phyloP scores from a whole-genome alignment of 306 rosid species.

The Quercus cerris region DNA sequence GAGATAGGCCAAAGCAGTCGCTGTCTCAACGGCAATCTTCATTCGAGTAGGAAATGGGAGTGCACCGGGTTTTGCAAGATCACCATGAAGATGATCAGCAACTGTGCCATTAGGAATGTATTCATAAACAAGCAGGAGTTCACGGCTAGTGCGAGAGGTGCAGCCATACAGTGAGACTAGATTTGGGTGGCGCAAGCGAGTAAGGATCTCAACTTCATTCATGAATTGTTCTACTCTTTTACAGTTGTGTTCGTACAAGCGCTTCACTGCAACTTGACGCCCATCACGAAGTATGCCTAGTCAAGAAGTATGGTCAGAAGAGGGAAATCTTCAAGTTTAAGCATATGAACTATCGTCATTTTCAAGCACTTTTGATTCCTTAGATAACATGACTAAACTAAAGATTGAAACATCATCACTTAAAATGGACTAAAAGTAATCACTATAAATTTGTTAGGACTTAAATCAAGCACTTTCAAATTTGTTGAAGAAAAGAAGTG shows the following conservation, averaged over 20 bases:
- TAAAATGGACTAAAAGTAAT: too few relatives aligned
- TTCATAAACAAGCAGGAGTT: slow-evolving; percentile 84
- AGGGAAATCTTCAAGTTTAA: background rate
- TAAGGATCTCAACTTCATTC: slow-evolving; percentile 63
- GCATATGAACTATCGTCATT: too few relatives aligned
- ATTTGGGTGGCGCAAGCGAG: slow-evolving; percentile 57
- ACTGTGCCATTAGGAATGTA: slow-evolving; percentile 77
- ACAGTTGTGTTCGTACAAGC: slow-evolving; percentile 71
- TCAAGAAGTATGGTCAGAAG: slow-evolving; percentile 7
- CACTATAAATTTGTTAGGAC: too few relatives aligned
- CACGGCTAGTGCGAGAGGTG: slow-evolving; percentile 79
- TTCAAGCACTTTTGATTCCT: too few relatives aligned
- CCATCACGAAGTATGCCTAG: slow-evolving; percentile 72
- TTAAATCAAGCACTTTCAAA: too few relatives aligned
- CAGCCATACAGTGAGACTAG: slow-evolving; percentile 81
- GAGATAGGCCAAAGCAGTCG: slow-evolving; percentile 71
- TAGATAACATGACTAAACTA: too few relatives aligned
- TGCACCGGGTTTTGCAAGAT: slow-evolving; percentile 37
- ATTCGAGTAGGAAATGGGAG: slow-evolving; percentile 60
- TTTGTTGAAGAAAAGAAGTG: too few relatives aligned
- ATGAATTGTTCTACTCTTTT: slow-evolving; percentile 79
- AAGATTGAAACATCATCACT: too few relatives aligned
- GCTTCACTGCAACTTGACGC: slow-evolving; percentile 76
- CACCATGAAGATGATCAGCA: slow-evolving; percentile 81
- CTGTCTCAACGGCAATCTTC: slow-evolving; percentile 76